phyloP scores from a whole-genome alignment of 352 stramenopile species.

The Phytopythium boreale region DNA sequence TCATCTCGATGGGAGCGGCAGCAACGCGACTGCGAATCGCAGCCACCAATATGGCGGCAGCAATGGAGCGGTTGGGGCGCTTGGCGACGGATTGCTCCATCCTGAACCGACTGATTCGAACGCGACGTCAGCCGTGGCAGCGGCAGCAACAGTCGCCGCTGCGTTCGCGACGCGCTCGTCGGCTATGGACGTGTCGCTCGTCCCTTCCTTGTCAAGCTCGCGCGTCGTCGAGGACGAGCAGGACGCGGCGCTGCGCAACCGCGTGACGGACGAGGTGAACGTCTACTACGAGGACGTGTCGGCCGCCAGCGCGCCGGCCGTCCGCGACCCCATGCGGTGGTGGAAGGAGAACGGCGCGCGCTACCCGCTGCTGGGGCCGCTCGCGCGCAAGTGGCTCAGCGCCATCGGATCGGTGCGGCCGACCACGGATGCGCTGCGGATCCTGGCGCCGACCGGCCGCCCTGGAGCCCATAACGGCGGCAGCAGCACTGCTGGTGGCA shows the following conservation, averaged over 20 bases:
- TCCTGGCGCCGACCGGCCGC: slow-evolving; percentile 9
- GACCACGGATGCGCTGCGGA: slow-evolving; percentile 12
- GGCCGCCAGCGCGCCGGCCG: slow-evolving; percentile 25
- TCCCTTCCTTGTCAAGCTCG: background rate
- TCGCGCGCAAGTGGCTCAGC: slow-evolving; percentile 47
- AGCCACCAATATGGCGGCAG: background rate
- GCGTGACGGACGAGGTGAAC: slow-evolving; percentile 34
- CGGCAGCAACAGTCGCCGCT: background rate
- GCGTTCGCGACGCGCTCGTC: background rate
- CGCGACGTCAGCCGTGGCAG: background rate
- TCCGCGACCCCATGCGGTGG: slow-evolving; percentile 43
- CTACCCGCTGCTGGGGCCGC: slow-evolving; percentile 35
- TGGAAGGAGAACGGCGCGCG: slow-evolving; percentile 33
- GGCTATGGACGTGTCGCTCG: slow-evolving; percentile 4
- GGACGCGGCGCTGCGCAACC: slow-evolving; percentile 26
- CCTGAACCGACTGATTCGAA: background rate
- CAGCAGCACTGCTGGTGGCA: slow-evolving; percentile 1
- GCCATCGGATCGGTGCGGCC: slow-evolving; percentile 37
- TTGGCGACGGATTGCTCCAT: background rate
- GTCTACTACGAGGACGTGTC: slow-evolving; percentile 39
- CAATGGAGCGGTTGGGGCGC: background rate
- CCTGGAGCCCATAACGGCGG: background rate
- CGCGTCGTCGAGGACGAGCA: slow-evolving; percentile 18
- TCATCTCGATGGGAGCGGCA: slow-evolving; percentile 14
- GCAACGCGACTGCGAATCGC: background rate